phyloP scores from a whole-genome alignment of 768 basidiomycete genomes.

The Leccinum barrowsii region DNA sequence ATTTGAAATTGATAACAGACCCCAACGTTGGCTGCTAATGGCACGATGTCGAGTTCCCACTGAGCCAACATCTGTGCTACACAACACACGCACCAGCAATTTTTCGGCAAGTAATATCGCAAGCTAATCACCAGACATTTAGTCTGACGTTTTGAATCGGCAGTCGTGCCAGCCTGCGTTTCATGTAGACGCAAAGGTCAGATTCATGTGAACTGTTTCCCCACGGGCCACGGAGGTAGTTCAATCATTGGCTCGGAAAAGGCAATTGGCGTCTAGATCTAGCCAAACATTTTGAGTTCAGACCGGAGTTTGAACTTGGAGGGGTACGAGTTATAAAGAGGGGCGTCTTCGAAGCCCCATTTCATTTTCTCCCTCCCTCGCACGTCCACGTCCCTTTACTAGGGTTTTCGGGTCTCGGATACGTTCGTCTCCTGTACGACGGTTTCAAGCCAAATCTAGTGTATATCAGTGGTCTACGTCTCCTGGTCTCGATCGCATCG shows the following conservation, averaged over 20 bases:
- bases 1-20: conserved; percentile 29
- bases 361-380: conserved; percentile 37
- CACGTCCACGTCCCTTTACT: conserved; percentile 49
- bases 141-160: neutral
- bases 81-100: neutral
- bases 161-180: neutral
- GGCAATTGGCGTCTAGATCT: conserved; percentile 24
- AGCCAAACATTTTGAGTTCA: conserved; percentile 26
- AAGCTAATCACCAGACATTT: neutral
- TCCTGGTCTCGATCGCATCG: conserved; percentile 32
- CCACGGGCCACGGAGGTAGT: conserved; percentile 12
- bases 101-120: neutral
- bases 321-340: conserved; percentile 41
- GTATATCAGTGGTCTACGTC: conserved; percentile 38
- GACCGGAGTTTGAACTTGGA: conserved; percentile 49
- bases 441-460: conserved; percentile 46
- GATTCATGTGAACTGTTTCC: neutral
- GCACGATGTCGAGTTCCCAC: conserved; percentile 4
- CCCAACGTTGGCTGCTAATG: neutral
- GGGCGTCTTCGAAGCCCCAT: conserved; percentile 29
- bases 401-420: conserved; percentile 54
- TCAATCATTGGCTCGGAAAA: conserved; percentile 19
- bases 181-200: neutral
- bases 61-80: neutral
- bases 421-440: conserved; percentile 52